A percentile compares a stretch with the other conserved stretches of the same genome.
Evolutionary conservation across 768 basidiomycete genomes (phyloP).

Genomic region (Lactarius evosmus): DNA sequence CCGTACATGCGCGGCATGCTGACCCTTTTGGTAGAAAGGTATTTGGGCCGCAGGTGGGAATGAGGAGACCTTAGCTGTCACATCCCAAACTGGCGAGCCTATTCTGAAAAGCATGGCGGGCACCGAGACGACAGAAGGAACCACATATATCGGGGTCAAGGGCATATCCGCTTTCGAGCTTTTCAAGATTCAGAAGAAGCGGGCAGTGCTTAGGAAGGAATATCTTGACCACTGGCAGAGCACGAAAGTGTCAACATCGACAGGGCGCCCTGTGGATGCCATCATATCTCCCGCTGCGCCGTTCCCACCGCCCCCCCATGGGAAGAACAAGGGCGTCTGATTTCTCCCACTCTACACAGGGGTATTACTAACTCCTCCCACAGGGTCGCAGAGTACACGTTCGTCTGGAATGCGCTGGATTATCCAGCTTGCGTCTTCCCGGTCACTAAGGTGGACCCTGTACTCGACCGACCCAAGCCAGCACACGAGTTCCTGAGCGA

Average conservation of each 20-base stretch:
- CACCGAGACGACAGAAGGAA: not conserved
- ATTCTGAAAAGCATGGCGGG: slow-evolving; percentile 23
- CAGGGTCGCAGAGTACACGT: slow-evolving; percentile 45
- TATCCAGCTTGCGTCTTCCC: slow-evolving; percentile 46
- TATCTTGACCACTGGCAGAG: slow-evolving; percentile 50
- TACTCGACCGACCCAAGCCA: slow-evolving; percentile 37
- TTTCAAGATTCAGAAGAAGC: slow-evolving; percentile 47
- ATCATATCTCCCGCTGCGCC: slow-evolving; percentile 47
- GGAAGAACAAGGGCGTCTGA: slow-evolving; percentile 38
- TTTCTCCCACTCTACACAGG: not conserved
- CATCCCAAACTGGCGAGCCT: slow-evolving; percentile 25
- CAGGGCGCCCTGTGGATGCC: slow-evolving; percentile 51
- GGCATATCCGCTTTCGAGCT: slow-evolving; percentile 34
- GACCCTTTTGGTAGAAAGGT: slow-evolving; percentile 3
- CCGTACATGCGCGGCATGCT: not conserved
- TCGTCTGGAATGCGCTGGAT: slow-evolving; percentile 47
- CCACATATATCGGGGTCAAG: slow-evolving; percentile 11
- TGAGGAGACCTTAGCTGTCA: slow-evolving; percentile 11
- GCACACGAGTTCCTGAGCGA: slow-evolving; percentile 42
- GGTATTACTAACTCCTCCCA: slow-evolving; percentile 10
- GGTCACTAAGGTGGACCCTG: slow-evolving; percentile 45
- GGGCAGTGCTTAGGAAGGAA: slow-evolving; percentile 41
- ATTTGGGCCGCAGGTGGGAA: slow-evolving; percentile 26
- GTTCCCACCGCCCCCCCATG: slow-evolving; percentile 46
- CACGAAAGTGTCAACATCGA: slow-evolving; percentile 43